Evolutionary conservation across 768 basidiomycete genomes (phyloP), one percentile per base, ranked within the genome.

Genomic region (Lactifluus echinatus): DNA sequence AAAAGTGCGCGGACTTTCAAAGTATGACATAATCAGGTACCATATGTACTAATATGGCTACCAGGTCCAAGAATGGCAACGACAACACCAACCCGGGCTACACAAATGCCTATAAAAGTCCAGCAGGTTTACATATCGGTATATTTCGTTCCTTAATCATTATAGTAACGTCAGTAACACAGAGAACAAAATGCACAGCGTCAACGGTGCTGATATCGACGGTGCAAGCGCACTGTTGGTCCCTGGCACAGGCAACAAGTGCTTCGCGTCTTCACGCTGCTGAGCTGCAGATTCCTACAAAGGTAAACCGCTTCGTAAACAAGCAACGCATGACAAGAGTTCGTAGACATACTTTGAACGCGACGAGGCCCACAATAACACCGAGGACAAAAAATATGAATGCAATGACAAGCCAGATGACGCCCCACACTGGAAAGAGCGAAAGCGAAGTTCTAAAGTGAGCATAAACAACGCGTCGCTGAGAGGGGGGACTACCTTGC

Each of bases 361-460:
- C 82, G 24, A 80, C 83, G 2, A 93, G 67, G 19, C 93, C 89
- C 23, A 93, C 83, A 21, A 94, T 72, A 50, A 94, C 69, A 0
- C 88, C 90, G 2, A 78, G 70, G 7, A 79, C 84, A 64, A 94
- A 91, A 73, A 87, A 93, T 8, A 77, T 59, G 53, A 88, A 76
- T 0, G 89, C 85, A 29, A 82, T 68, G 62, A 93, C 69, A 36
- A 92, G 79, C 93, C 93, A 94, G 49, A 94, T 77, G 52, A 93
- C 81, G 33, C 92, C 92, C 91, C 90, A 92, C 0, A 89, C 90
- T 89, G 59, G 8, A 40, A 36, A 39, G 11, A 15, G 23, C 3
- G 17, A 34, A n/a, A n/a, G n/a, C n/a, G n/a, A 26, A 31, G 15
- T 23, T 29, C n/a, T 23, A 4, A 40, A 14, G 26, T 55, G 19